Evolutionary conservation across 345 rosid species (phyloP).

Genomic region (Linum tenue): DNA sequence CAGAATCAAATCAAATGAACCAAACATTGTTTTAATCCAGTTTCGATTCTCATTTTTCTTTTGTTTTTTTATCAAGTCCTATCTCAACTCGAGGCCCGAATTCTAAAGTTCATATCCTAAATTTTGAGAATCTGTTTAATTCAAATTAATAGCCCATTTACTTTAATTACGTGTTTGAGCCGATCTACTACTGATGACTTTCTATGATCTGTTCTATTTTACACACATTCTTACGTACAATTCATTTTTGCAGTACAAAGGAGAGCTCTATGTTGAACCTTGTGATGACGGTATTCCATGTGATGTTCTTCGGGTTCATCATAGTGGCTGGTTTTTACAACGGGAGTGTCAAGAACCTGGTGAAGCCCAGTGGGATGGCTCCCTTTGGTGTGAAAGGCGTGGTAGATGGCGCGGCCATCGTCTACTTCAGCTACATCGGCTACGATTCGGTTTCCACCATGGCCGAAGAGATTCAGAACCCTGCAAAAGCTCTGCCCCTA

Average conservation of each 20-base stretch:
- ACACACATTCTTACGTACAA: no score
- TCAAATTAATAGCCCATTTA: no score
- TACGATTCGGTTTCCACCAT: constrained; percentile 88
- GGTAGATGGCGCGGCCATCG: constrained; percentile 73
- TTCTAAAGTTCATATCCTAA: no score
- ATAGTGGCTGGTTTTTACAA: constrained; percentile 55
- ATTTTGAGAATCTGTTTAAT: no score
- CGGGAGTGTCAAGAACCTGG: constrained; percentile 49
- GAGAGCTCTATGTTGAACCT: constrained; percentile 79
- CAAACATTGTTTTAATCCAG: no score
- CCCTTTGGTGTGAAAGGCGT: constrained; percentile 78
- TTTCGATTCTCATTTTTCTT: no score
- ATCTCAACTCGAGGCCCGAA: no score
- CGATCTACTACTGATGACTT: no score
- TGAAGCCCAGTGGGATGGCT: constrained; percentile 67
- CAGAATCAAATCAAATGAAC: no score
- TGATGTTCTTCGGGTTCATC: constrained; percentile 75
- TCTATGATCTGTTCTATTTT: no score
- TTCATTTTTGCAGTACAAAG: constrained; percentile 95
- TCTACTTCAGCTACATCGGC: constrained; percentile 87
- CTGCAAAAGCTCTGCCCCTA: constrained; percentile 64
- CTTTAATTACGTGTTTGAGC: no score
- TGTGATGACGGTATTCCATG: constrained; percentile 71
- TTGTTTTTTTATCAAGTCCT: no score
- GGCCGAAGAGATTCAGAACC: constrained; percentile 91